Conservation (phyloP, 192 early-diverging fungal species). For the Kickxella alabastrina region DNA sequence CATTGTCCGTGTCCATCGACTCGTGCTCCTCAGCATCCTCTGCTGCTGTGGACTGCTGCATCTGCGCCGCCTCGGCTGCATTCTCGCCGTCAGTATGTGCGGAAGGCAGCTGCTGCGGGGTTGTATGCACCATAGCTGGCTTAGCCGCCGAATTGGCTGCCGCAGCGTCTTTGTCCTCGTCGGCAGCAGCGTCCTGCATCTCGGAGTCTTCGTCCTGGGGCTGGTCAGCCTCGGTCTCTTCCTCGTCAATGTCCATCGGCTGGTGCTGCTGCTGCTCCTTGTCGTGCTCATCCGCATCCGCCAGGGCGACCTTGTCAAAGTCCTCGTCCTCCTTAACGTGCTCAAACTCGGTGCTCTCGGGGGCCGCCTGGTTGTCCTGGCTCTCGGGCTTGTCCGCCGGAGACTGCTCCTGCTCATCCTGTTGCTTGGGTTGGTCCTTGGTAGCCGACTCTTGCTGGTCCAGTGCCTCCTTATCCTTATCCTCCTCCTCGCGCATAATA, state of each 20-base stretch:
- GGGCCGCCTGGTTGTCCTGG: constrained; percentile 9
- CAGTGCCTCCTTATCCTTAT: constrained; percentile 49
- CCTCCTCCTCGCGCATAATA: constrained; percentile 62
- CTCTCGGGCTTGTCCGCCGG: background rate
- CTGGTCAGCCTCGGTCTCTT: constrained; percentile 39
- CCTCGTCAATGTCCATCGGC: constrained; percentile 65
- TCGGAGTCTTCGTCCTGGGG: constrained; percentile 47
- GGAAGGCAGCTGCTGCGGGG: constrained; percentile 11
- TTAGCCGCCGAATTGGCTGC: constrained; percentile 3
- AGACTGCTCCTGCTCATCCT: constrained; percentile 11
- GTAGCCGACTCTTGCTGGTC: constrained; percentile 54
- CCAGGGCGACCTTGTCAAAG: constrained; percentile 59
- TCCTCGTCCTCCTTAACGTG: constrained; percentile 73
- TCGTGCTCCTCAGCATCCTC: constrained; percentile 47
- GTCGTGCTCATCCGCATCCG: constrained; percentile 62
- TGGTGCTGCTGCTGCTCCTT: constrained; percentile 41
- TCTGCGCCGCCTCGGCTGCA: constrained; percentile 23
- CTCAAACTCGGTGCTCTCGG: constrained; percentile 43
- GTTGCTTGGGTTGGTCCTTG: constrained; percentile 18
- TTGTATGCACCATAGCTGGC: constrained; percentile 1
- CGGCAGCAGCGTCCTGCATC: constrained; percentile 5
- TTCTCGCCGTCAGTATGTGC: constrained; percentile 8
- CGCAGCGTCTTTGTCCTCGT: background rate
- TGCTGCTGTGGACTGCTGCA: constrained; percentile 38
- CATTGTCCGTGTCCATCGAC: background rate